These are phyloP conservation scores for Debaryomyces psychrophilus DNA, from an alignment of 1,139 yeast genomes.

Conservation along the genomic window DNA sequence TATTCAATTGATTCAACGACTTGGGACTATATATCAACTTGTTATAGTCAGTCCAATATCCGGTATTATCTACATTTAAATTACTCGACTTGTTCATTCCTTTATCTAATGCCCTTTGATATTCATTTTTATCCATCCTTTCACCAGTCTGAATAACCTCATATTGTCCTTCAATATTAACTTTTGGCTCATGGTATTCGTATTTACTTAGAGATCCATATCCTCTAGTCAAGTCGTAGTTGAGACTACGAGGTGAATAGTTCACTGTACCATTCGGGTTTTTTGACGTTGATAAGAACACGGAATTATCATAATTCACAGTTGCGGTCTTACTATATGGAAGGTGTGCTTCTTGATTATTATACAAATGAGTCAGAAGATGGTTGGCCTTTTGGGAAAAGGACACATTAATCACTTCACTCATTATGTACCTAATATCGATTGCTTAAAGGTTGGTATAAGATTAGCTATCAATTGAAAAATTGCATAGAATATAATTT, in stretches of 20 bases:
- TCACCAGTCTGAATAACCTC: constrained; percentile 21
- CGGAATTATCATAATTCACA: constrained; percentile 34
- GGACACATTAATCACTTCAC: constrained; percentile 71
- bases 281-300: constrained; percentile 38
- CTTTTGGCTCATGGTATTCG: constrained; percentile 45
- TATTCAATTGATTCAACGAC: constrained; percentile 52
- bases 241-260: constrained; percentile 74
- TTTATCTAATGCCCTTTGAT: constrained; percentile 63
- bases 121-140: constrained; percentile 48
- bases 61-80: constrained; percentile 46
- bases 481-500: not conserved
- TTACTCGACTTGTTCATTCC: constrained; percentile 33
- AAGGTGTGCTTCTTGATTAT: constrained; percentile 71
- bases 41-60: constrained; percentile 83
- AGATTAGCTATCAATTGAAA: not conserved
- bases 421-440: constrained; percentile 46
- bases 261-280: constrained; percentile 52
- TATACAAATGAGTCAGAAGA: constrained; percentile 75
- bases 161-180: constrained; percentile 13
- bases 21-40: constrained; percentile 68
- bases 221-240: constrained; percentile 77
- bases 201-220: constrained; percentile 60
- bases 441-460: no score
- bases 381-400: constrained; percentile 76
- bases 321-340: constrained; percentile 44